These are phyloP conservation scores for Mucuna pruriens DNA, from an alignment of 306 rosid genomes.

Conservation along the genomic window DNA sequence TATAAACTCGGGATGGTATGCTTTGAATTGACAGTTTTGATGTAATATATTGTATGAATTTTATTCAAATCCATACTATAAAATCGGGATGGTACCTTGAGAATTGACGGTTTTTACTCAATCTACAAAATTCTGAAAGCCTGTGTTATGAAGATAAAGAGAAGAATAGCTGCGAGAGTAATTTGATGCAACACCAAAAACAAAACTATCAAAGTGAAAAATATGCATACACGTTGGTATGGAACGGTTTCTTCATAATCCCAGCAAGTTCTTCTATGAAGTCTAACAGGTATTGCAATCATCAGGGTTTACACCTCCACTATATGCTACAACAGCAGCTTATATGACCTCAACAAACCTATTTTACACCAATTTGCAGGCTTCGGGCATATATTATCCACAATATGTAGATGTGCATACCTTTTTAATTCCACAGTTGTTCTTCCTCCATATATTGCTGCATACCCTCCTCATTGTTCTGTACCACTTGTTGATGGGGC, in stretches of 20 bases:
- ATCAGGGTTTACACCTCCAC: conserved; percentile 67
- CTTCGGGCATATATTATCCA: conserved; percentile 46
- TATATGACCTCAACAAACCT: conserved; percentile 58
- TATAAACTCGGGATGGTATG: too few species aligned
- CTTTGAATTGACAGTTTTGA: too few species aligned
- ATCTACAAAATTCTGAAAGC: conserved; percentile 47
- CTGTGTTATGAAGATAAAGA: conserved; percentile 52
- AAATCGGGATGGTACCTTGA: too few species aligned
- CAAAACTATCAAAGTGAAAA: conserved; percentile 52
- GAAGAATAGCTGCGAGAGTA: conserved; percentile 51
- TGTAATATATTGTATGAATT: too few species aligned
- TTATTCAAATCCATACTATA: too few species aligned
- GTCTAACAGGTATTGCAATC: conserved; percentile 63
- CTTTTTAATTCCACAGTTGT: conserved; percentile 47
- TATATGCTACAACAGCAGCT: conserved; percentile 61
- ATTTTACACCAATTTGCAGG: conserved; percentile 47
- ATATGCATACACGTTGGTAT: conserved; percentile 36
- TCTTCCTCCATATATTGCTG: conserved; percentile 55
- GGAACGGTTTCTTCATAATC: conserved; percentile 51
- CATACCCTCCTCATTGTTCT: conserved; percentile 55
- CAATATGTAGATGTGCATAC: conserved; percentile 55
- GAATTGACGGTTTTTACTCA: too few species aligned
- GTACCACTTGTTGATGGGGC: conserved; percentile 58
- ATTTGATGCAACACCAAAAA: conserved; percentile 49
- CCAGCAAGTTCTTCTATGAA: conserved; percentile 52